Conservation (phyloP, 768 basidiomycete genomes). For the Panaeolus papilionaceus region DNA sequence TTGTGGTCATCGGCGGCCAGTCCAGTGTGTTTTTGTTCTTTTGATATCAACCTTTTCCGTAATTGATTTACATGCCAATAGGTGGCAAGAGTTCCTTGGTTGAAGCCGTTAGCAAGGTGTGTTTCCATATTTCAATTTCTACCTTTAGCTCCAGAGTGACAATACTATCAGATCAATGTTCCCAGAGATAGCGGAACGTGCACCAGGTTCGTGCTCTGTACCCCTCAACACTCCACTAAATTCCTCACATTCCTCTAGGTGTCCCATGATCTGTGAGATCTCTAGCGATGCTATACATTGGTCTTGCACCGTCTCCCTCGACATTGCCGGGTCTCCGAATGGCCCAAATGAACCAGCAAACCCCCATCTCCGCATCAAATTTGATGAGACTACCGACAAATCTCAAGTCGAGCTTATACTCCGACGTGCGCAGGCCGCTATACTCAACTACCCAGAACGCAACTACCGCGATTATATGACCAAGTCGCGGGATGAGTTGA, state of each 20-base stretch:
- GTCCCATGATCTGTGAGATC: slow-evolving; percentile 60
- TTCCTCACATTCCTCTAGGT: slow-evolving; percentile 35
- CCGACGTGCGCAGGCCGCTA: slow-evolving; percentile 63
- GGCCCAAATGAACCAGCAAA: slow-evolving; percentile 26
- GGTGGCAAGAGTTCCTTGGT: slow-evolving; percentile 67
- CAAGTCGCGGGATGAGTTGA: slow-evolving; percentile 33
- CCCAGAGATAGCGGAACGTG: slow-evolving; percentile 67
- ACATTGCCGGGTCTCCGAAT: slow-evolving; percentile 20
- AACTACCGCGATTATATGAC: slow-evolving; percentile 28
- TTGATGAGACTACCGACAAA: slow-evolving; percentile 47
- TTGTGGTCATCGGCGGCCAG: slow-evolving; percentile 62
- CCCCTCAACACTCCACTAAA: not conserved
- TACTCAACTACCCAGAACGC: slow-evolving; percentile 49
- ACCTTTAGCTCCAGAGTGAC: too few relatives aligned
- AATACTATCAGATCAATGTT: slow-evolving; percentile 52
- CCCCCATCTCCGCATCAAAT: slow-evolving; percentile 35
- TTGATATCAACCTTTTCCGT: not conserved
- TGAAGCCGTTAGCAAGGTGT: slow-evolving; percentile 59
- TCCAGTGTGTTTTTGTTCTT: slow-evolving; percentile 44
- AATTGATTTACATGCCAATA: slow-evolving; percentile 23
- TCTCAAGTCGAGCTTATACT: slow-evolving; percentile 54
- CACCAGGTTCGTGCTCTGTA: slow-evolving; percentile 44
- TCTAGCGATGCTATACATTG: slow-evolving; percentile 44
- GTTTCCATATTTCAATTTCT: slow-evolving; percentile 16
- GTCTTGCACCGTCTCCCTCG: slow-evolving; percentile 52